These are phyloP conservation scores for Debaryomyces sp. DNA, from an alignment of 1,139 yeast species.

Conservation along the genomic window DNA sequence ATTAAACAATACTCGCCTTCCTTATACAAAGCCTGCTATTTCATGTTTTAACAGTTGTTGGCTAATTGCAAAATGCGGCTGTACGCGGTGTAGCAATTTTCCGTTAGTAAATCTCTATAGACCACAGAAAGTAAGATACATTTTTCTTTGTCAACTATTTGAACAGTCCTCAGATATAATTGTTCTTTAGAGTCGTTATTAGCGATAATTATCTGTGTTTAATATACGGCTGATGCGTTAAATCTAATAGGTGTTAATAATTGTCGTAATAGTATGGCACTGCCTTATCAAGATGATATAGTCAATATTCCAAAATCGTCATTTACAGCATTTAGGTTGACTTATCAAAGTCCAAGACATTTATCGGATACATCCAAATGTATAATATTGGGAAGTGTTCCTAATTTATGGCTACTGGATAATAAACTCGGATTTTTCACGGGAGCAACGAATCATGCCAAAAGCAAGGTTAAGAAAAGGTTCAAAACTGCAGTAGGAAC, in stretches of 20 bases:
- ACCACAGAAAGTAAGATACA: neutral
- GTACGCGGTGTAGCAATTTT: neutral
- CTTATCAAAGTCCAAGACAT: slow-evolving; percentile 53
- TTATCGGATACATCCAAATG: slow-evolving; percentile 54
- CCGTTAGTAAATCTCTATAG: neutral
- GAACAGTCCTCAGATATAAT: neutral
- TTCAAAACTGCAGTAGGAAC: slow-evolving; percentile 16
- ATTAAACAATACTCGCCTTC: neutral
- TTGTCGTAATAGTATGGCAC: slow-evolving; percentile 1
- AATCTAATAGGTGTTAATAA: neutral
- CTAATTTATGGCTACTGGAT: slow-evolving; percentile 59
- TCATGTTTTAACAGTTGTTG: neutral
- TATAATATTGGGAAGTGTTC: slow-evolving; percentile 65
- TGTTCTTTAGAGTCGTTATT: neutral
- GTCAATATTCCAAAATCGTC: slow-evolving; percentile 15
- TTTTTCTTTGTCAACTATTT: neutral
- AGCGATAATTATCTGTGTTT: neutral
- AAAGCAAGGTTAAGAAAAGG: slow-evolving; percentile 16
- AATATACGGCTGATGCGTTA: neutral
- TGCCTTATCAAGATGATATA: neutral
- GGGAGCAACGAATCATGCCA: slow-evolving; percentile 16
- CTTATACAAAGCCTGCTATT: neutral
- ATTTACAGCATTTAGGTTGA: slow-evolving; percentile 50
- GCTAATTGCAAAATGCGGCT: slow-evolving; percentile 1
- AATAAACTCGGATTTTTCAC: slow-evolving; percentile 22